A percentile compares a stretch with the other conserved stretches of the same genome.
These are phyloP conservation scores for Schizonepeta tenuifolia DNA, from an alignment of 257 asterid species.

Conservation along the genomic window DNA sequence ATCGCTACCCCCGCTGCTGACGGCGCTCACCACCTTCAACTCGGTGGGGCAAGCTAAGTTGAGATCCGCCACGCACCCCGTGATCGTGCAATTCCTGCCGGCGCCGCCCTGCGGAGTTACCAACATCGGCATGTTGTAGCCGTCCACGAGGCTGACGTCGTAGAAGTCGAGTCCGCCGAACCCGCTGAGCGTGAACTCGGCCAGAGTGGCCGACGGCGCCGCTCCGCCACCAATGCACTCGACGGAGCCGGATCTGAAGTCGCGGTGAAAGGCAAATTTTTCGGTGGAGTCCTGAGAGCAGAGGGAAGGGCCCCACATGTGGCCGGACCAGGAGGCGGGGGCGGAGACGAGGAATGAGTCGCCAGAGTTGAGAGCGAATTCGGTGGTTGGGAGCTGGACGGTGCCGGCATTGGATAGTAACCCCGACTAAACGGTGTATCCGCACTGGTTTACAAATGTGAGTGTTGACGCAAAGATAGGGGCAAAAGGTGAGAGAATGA, in stretches of 20 bases:
- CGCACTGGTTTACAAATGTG: slow-evolving; percentile 59
- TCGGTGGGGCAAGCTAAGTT: slow-evolving; percentile 63
- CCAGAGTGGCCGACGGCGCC: slow-evolving; percentile 66
- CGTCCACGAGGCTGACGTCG: too few species aligned
- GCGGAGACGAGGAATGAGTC: too few species aligned
- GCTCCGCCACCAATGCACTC: slow-evolving; percentile 69
- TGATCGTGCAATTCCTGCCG: too few species aligned
- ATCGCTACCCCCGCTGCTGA: background rate
- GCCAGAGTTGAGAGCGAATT: too few species aligned
- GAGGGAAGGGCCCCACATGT: slow-evolving; percentile 67
- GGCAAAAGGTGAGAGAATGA: slow-evolving; percentile 31
- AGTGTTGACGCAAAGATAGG: slow-evolving; percentile 52
- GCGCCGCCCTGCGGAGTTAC: too few species aligned
- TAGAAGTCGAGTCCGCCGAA: slow-evolving; percentile 71
- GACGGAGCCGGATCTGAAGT: slow-evolving; percentile 61
- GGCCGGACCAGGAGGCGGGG: slow-evolving; percentile 81
- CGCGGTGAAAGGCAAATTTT: slow-evolving; percentile 59
- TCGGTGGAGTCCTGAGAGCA: slow-evolving; percentile 59
- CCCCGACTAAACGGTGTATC: too few species aligned
- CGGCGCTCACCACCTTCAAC: slow-evolving; percentile 38
- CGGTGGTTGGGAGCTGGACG: too few species aligned
- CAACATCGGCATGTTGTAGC: too few species aligned
- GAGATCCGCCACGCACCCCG: too few species aligned
- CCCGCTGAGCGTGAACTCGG: slow-evolving; percentile 78
- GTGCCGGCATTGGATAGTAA: too few species aligned